phyloP scores from a whole-genome alignment of 2,329 filamentous ascomycete genomes.

The Exophiala mesophila region DNA sequence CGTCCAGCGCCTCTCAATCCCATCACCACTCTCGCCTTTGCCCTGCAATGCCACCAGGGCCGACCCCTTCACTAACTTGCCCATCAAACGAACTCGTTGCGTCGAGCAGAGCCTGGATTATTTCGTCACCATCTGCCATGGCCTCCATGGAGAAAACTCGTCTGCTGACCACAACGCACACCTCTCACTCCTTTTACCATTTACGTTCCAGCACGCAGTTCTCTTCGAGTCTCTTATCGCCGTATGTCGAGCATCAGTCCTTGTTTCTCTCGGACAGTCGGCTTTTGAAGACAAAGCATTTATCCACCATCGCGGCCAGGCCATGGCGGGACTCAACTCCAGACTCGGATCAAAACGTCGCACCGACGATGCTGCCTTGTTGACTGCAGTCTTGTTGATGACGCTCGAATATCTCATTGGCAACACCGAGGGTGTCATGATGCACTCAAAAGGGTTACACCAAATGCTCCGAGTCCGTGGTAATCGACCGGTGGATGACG shows the following conservation, averaged over 20 bases:
- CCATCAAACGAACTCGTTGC: constrained; percentile 19
- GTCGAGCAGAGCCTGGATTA: constrained; percentile 21
- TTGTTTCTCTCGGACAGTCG: constrained; percentile 18
- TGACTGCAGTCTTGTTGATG: constrained; percentile 24
- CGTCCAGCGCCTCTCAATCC: not conserved
- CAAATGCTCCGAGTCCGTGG: constrained; percentile 22
- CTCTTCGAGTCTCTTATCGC: constrained; percentile 25
- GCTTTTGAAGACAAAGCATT: constrained; percentile 22
- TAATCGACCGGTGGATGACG: constrained; percentile 7
- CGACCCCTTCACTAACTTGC: constrained; percentile 19
- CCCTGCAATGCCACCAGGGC: constrained; percentile 19
- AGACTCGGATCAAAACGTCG: constrained; percentile 12
- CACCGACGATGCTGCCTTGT: constrained; percentile 17
- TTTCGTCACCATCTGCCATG: constrained; percentile 19
- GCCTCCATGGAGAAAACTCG: constrained; percentile 3
- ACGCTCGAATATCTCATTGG: constrained; percentile 24
- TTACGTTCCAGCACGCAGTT: constrained; percentile 18
- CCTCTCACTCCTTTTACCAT: constrained; percentile 23
- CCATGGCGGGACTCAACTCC: constrained; percentile 18
- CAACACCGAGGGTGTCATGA: constrained; percentile 18
- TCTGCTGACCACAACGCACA: constrained; percentile 19
- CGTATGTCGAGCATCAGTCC: constrained; percentile 22
- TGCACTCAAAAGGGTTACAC: constrained; percentile 21
- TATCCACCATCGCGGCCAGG: constrained; percentile 22
- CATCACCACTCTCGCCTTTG: constrained; percentile 17